phyloP scores from a whole-genome alignment of 1,139 yeast species.

The Debaryomyces psychrophilus region DNA sequence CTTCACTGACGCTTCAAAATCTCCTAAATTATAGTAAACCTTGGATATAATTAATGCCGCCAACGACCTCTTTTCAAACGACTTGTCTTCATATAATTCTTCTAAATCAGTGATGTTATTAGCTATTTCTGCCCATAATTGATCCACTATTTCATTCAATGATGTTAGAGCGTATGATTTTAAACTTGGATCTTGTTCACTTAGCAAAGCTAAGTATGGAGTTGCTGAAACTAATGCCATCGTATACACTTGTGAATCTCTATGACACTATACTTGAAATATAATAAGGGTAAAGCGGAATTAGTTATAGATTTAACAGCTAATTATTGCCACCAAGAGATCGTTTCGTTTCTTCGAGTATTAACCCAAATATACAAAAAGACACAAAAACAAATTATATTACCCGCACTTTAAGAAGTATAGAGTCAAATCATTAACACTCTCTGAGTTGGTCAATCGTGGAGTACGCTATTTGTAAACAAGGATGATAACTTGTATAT shows the following conservation, averaged over 20 bases:
- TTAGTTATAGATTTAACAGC: not conserved
- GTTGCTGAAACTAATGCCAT: conserved; percentile 81
- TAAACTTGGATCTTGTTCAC: conserved; percentile 76
- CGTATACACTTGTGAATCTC: conserved; percentile 9
- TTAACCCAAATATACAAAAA: conserved; percentile 3
- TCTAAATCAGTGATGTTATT: conserved; percentile 86
- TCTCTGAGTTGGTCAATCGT: not conserved
- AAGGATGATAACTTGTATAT: not conserved
- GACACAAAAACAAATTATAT: conserved; percentile 11
- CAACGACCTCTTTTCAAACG: conserved; percentile 72
- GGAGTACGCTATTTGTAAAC: too few relatives aligned
- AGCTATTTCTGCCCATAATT: conserved; percentile 97
- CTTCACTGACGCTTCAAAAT: conserved; percentile 86
- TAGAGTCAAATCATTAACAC: not conserved
- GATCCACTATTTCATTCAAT: conserved; percentile 81
- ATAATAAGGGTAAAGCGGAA: not conserved
- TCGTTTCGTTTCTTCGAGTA: conserved; percentile 6
- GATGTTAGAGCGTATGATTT: conserved; percentile 86
- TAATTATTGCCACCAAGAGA: conserved; percentile 15
- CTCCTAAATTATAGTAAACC: conserved; percentile 94
- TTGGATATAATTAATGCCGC: conserved; percentile 95
- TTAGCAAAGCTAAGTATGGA: conserved; percentile 84
- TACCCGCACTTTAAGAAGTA: conserved; percentile 1
- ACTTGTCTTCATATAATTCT: conserved; percentile 83
- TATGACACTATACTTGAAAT: conserved; percentile 3